phyloP scores from a whole-genome alignment of 441 rosid genomes.

The Pelargonium myrrhifolium region DNA sequence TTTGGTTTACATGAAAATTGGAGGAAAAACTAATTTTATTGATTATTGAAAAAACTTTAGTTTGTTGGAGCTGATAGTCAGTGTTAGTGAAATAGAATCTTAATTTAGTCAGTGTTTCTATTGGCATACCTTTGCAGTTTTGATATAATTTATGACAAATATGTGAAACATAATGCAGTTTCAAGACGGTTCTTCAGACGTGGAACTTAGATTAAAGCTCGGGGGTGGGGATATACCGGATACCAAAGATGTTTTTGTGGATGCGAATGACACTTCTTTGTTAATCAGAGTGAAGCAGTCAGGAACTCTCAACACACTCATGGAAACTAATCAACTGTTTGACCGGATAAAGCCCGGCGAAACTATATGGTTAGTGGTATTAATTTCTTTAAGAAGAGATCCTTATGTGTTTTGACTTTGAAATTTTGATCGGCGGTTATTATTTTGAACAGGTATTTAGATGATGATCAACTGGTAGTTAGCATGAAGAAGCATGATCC shows the following conservation, averaged over 20 bases:
- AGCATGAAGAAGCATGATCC: slow-evolving; percentile 83
- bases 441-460: slow-evolving; percentile 56
- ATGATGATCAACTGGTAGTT: slow-evolving; percentile 69
- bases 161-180: slow-evolving; percentile 45
- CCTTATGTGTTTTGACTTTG: not conserved
- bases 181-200: slow-evolving; percentile 61
- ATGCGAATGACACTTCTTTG: slow-evolving; percentile 64
- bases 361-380: slow-evolving; percentile 64
- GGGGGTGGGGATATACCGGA: slow-evolving; percentile 33
- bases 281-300: slow-evolving; percentile 42
- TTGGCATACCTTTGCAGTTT: not conserved
- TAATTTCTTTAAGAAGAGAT: not conserved
- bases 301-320: slow-evolving; percentile 44
- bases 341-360: slow-evolving; percentile 67
- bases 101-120: not conserved
- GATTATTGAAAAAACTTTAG: no score
- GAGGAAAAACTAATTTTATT: no score
- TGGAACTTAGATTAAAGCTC: slow-evolving; percentile 63
- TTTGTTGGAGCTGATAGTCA: no score
- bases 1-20: not conserved
- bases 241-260: slow-evolving; percentile 62
- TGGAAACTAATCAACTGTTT: slow-evolving; percentile 60
- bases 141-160: not conserved
- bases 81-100: not conserved
- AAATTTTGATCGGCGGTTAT: not conserved